Conservation (phyloP, 176 grass and related monocot genomes). For the Aegilops umbellulata region DNA sequence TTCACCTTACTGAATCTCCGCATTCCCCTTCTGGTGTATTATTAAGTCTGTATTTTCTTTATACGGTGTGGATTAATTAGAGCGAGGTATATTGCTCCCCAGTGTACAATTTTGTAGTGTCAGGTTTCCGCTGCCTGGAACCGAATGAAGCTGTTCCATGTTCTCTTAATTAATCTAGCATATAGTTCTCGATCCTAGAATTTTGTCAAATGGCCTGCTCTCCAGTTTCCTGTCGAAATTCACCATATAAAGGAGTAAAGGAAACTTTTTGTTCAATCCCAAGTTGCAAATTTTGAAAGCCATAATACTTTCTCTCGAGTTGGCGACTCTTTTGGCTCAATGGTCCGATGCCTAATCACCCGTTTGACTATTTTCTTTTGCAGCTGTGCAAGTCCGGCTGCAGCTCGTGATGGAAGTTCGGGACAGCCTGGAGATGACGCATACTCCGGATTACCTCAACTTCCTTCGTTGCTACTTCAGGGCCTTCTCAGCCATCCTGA, state of each 20-base stretch:
- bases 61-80: background rate
- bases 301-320: background rate
- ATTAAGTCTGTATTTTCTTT: background rate
- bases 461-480: constrained; percentile 94
- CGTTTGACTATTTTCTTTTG: constrained; percentile 9
- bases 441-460: constrained; percentile 95
- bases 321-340: background rate
- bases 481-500: constrained; percentile 89
- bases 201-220: background rate
- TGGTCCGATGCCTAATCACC: background rate
- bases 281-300: background rate
- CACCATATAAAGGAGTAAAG: background rate
- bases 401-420: constrained; percentile 92
- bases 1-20: background rate
- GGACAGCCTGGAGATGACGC: constrained; percentile 90
- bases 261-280: background rate
- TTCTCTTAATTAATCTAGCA: background rate
- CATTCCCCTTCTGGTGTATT: background rate
- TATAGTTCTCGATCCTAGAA: background rate
- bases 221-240: background rate
- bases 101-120: background rate
- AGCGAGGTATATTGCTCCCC: background rate
- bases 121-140: constrained; percentile 6
- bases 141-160: background rate
- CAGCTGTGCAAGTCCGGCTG: constrained; percentile 74